Base-by-base conservation (phyloP, 768 basidiomycete genomes). In the Asterophora parasitica region DNA sequence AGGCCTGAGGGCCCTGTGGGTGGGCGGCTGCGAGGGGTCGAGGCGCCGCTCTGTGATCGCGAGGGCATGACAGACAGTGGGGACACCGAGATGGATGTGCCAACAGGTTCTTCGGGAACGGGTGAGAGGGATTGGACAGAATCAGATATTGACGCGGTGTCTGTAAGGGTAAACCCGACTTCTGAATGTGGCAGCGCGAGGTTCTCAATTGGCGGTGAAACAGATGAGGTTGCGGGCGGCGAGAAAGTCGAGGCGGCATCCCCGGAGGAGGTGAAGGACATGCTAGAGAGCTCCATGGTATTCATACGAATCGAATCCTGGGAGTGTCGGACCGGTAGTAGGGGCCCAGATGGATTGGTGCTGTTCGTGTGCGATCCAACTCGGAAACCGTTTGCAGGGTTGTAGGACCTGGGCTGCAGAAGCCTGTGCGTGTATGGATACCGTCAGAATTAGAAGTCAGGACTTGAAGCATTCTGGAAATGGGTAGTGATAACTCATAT, bases 241-340 rank as follows among this genome's bases (percentile, higher is more conserved):
- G 56, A 48, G 17, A 23, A 11, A 6, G 23, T 6, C 6, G 23
- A 23, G 17, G 38, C 23, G 26, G 30, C 52, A 35, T 32, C 44
- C 11, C n/a, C 34, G n/a, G 48, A 54, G 48, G 42, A 31, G 57
- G 53, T 12, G 74, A 63, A 62, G 4, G 75, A 65, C 61, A 81
- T 74, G 44, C 67, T 70, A 13, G 85, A 85, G 3, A 90, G 70
- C 43, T 82, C 72, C 59, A 89, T 73, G 0, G 87, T 88, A 52
- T 68, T 74, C 28, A 78, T 70, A 13, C 88, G 79, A 50, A 89
- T 90, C 23, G 74, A 71, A 53, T 76, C 75, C 52, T 80, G 81
- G 1, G 80, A 79, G 55, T 81, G 85, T 7, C 77, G 69, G 7
- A 61, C 42, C 12, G 50, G 52, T 1, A 54, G 56, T 0, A 23